These are phyloP conservation scores for Tetradesmus obliquus DNA, from an alignment of 139 green algal species.

Conservation along the genomic window DNA sequence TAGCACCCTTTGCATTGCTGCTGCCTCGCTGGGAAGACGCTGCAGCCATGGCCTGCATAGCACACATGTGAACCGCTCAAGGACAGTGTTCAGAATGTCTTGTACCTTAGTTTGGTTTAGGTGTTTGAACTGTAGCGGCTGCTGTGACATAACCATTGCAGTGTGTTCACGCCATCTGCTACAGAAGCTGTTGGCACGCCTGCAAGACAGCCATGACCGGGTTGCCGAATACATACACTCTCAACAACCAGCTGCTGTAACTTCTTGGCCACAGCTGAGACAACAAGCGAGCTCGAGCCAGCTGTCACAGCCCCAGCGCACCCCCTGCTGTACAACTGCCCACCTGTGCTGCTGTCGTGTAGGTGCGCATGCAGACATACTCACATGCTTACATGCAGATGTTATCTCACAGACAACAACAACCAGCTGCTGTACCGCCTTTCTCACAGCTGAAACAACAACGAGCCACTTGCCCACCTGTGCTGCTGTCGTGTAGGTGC, in stretches of 20 bases:
- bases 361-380: neutral
- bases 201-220: neutral
- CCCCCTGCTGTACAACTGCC: neutral
- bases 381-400: neutral
- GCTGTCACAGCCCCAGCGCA: neutral
- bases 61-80: neutral
- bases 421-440: neutral
- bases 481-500: neutral
- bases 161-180: neutral
- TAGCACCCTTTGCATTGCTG: slow-evolving; percentile 13
- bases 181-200: neutral
- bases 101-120: neutral
- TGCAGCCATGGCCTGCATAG: slow-evolving; percentile 17
- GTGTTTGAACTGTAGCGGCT: neutral
- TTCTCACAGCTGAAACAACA: neutral
- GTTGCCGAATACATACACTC: no score
- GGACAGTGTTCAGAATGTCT: no score
- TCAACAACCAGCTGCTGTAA: no score
- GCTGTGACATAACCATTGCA: neutral
- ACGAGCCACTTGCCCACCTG: neutral
- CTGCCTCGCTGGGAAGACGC: neutral
- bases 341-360: neutral
- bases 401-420: neutral
- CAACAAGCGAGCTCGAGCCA: no score
- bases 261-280: no score